phyloP scores from a whole-genome alignment of 2,329 filamentous ascomycete species.

The Drechslerella dactyloides region DNA sequence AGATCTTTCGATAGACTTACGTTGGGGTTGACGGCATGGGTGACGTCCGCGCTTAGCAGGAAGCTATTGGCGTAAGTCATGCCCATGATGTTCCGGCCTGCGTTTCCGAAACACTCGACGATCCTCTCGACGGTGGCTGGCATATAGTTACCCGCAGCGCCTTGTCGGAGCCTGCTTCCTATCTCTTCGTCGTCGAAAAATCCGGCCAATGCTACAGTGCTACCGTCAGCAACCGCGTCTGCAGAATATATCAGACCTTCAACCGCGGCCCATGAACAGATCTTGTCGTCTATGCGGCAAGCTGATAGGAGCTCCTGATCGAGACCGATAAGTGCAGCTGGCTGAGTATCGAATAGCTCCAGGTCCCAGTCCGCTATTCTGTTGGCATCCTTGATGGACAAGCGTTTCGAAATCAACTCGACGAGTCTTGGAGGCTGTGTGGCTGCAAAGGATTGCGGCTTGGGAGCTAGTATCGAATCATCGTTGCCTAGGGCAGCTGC shows the following conservation, averaged over 20 bases:
- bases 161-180: slow-evolving; percentile 86
- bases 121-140: slow-evolving; percentile 80
- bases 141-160: slow-evolving; percentile 87
- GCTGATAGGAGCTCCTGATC: slow-evolving; percentile 95
- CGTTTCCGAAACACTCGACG: slow-evolving; percentile 63
- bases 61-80: slow-evolving; percentile 91
- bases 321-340: slow-evolving; percentile 80
- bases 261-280: slow-evolving; percentile 91
- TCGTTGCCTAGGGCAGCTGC: slow-evolving; percentile 53
- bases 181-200: slow-evolving; percentile 98
- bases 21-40: slow-evolving; percentile 92
- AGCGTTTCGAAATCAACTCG: slow-evolving; percentile 76
- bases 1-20: slow-evolving; percentile 28
- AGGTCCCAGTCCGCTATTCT: slow-evolving; percentile 95
- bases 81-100: slow-evolving; percentile 65
- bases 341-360: slow-evolving; percentile 89
- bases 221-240: slow-evolving; percentile 63
- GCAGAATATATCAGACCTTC: slow-evolving; percentile 77
- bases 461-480: slow-evolving; percentile 25
- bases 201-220: slow-evolving; percentile 86
- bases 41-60: slow-evolving; percentile 90
- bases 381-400: slow-evolving; percentile 73
- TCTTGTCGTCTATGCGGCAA: slow-evolving; percentile 94
- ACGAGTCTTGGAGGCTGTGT: slow-evolving; percentile 87
- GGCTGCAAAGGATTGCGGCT: slow-evolving; percentile 66